Evolutionary conservation across 129 eudicot species (phyloP).

Genomic region (Ambrosia trifida): DNA sequence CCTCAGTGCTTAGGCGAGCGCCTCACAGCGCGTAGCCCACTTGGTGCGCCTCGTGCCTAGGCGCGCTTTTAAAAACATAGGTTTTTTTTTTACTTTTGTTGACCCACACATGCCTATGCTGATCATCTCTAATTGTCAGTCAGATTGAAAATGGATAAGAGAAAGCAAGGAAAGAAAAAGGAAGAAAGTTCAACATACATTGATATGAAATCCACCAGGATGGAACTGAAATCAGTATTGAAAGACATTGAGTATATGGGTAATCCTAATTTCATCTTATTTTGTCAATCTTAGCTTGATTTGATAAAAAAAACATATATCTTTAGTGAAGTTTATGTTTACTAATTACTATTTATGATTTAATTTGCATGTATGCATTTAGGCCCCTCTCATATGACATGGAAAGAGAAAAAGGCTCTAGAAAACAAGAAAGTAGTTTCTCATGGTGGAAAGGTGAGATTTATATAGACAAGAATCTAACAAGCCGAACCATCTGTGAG

Average conservation of each 20-base stretch:
- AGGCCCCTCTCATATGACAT: conserved; percentile 79
- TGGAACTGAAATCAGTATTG: conserved; percentile 56
- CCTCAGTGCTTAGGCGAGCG: too few species aligned
- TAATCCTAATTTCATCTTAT: conserved; percentile 5
- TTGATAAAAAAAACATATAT: background rate
- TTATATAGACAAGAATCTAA: too few species aligned
- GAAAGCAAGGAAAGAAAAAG: conserved; percentile 44
- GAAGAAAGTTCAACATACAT: conserved; percentile 31
- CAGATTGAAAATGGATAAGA: conserved; percentile 42
- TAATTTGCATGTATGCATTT: conserved; percentile 19
- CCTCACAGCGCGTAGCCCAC: too few species aligned
- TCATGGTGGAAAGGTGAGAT: conserved; percentile 82
- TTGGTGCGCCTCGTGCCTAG: too few species aligned
- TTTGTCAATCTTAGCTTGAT: background rate
- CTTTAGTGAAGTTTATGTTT: background rate
- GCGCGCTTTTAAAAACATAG: too few species aligned
- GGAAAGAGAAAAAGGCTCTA: conserved; percentile 85
- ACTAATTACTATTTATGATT: background rate
- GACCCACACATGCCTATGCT: background rate
- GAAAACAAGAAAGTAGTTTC: conserved; percentile 81
- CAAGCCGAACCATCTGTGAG: too few species aligned
- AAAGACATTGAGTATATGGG: conserved; percentile 71
- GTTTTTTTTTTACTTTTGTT: background rate
- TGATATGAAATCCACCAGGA: conserved; percentile 42
- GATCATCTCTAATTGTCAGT: background rate